Conservation (phyloP, 2,329 filamentous ascomycete species). For the Cytospora piceicola region DNA sequence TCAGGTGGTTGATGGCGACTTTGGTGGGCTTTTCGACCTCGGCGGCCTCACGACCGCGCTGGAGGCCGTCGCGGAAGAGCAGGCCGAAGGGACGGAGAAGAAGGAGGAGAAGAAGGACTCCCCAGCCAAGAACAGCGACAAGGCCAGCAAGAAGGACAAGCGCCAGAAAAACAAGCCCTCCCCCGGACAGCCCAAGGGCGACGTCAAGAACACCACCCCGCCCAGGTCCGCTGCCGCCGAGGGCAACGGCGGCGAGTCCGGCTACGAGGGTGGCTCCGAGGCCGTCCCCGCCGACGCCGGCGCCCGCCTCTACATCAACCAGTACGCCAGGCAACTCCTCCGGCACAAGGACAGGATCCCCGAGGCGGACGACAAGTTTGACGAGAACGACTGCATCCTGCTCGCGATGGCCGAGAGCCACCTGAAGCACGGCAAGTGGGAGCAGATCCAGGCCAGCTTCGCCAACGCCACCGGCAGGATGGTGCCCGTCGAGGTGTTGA, state of each 20-base stretch:
- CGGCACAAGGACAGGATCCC: conserved; percentile 15
- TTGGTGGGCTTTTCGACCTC: conserved; percentile 18
- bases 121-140: conserved; percentile 13
- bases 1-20: neutral
- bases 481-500: conserved; percentile 45
- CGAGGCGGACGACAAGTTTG: conserved; percentile 26
- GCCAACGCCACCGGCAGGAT: conserved; percentile 49
- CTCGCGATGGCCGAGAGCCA: conserved; percentile 43
- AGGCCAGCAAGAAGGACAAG: conserved; percentile 18
- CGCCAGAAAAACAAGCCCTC: conserved; percentile 3
- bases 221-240: conserved; percentile 29
- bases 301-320: conserved; percentile 23
- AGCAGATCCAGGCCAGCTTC: conserved; percentile 50
- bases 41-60: conserved; percentile 5
- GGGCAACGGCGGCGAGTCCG: conserved; percentile 37
- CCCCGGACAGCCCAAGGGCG: conserved; percentile 27
- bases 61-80: conserved; percentile 16
- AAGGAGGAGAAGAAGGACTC: conserved; percentile 1
- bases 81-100: conserved; percentile 18
- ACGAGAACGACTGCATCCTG: conserved; percentile 34
- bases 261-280: conserved; percentile 35
- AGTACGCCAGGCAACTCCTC: conserved; percentile 14
- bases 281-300: conserved; percentile 27
- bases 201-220: conserved; percentile 23
- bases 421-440: conserved; percentile 42